A percentile compares a stretch with the other conserved stretches of the same genome.
Conservation (phyloP, 2,329 filamentous ascomycete species). For the Penicillium sp. region DNA sequence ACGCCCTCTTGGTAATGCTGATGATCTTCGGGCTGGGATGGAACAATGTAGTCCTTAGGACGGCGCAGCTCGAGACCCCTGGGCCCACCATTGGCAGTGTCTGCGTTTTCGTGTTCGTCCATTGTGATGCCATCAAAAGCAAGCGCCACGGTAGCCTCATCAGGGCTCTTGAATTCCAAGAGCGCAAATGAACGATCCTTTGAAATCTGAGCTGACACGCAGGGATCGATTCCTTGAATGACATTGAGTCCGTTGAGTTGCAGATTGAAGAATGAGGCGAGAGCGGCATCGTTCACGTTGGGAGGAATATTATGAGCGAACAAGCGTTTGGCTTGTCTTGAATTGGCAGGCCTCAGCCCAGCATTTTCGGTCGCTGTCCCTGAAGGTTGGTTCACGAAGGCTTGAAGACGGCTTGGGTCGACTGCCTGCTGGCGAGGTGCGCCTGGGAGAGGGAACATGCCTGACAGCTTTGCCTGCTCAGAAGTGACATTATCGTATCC, state of each 20-base stretch:
- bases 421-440: conserved; percentile 92
- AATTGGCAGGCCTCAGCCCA: conserved; percentile 87
- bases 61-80: conserved; percentile 68
- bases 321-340: conserved; percentile 88
- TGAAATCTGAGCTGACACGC: conserved; percentile 76
- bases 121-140: conserved; percentile 87
- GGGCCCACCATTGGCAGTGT: conserved; percentile 51
- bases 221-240: conserved; percentile 77
- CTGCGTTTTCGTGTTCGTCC: conserved; percentile 64
- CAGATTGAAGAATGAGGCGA: conserved; percentile 88
- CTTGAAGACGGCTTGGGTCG: conserved; percentile 89
- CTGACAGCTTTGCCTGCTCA: conserved; percentile 95
- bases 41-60: conserved; percentile 96
- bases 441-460: conserved; percentile 97
- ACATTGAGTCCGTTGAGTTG: conserved; percentile 97
- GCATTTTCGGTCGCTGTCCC: conserved; percentile 65
- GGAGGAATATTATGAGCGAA: conserved; percentile 79
- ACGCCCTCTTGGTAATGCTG: conserved; percentile 70
- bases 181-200: conserved; percentile 77
- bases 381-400: conserved; percentile 83
- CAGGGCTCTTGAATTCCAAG: conserved; percentile 81
- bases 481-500: conserved; percentile 98
- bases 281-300: conserved; percentile 67
- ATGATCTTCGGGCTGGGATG: conserved; percentile 62
- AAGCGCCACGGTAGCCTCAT: conserved; percentile 85